phyloP scores from a whole-genome alignment of 768 basidiomycete species.

The Lyophyllum atratum region DNA sequence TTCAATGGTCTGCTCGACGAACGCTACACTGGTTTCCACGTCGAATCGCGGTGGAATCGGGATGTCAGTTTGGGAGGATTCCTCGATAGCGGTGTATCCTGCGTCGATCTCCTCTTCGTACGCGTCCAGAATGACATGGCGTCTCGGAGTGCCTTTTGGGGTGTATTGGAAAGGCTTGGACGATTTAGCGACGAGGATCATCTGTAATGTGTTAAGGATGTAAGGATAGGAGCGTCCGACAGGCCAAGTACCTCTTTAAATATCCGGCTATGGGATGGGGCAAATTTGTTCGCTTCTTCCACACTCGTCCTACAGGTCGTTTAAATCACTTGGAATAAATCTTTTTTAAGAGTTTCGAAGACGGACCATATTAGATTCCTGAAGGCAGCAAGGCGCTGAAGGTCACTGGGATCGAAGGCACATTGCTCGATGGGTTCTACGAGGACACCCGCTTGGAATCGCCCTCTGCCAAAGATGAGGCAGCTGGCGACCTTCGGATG shows the following conservation, averaged over 20 bases:
- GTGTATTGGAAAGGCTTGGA: conserved; percentile 36
- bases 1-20: conserved; percentile 33
- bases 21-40: conserved; percentile 20
- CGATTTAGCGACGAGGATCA: conserved; percentile 38
- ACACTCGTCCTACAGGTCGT: conserved; percentile 36
- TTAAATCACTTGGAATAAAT: background rate
- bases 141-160: conserved; percentile 30
- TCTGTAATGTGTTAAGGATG: conserved; percentile 24
- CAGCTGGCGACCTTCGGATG: conserved; percentile 32
- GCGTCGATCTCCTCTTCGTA: conserved; percentile 43
- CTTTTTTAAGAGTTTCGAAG: background rate
- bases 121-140: conserved; percentile 35
- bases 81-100: conserved; percentile 34
- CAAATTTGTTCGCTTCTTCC: conserved; percentile 37
- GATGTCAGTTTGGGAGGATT: conserved; percentile 28
- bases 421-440: conserved; percentile 32
- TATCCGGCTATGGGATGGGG: conserved; percentile 44
- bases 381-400: conserved; percentile 28
- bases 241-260: conserved; percentile 40
- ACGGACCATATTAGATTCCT: conserved; percentile 35
- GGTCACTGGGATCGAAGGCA: conserved; percentile 33
- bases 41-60: conserved; percentile 27
- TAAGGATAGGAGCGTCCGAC: background rate
- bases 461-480: conserved; percentile 43
- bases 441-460: conserved; percentile 40